These are phyloP conservation scores for Linum trigynum DNA, from an alignment of 345 rosid genomes.

Conservation along the genomic window DNA sequence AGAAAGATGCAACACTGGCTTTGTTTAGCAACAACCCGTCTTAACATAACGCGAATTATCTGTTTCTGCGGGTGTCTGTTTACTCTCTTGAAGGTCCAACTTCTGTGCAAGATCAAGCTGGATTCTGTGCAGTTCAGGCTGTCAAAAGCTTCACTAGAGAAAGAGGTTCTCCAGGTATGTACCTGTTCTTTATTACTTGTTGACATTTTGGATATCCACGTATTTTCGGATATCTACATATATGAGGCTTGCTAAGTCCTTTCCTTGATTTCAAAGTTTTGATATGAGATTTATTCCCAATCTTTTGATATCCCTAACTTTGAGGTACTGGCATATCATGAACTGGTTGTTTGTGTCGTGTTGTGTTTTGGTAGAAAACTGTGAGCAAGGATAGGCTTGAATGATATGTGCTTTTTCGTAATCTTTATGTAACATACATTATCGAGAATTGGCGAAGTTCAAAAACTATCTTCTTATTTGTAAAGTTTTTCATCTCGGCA, in stretches of 20 bases:
- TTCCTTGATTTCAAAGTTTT: not conserved
- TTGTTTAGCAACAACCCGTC: not conserved
- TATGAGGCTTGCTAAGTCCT: not conserved
- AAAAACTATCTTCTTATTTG: not conserved
- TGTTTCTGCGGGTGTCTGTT: not conserved
- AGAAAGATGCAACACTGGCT: not conserved
- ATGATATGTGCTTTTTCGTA: not conserved
- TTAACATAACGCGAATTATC: not conserved
- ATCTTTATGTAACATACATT: not conserved
- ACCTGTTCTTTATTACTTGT: not conserved
- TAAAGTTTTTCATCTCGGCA: conserved; percentile 22
- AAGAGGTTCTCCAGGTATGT: conserved; percentile 24
- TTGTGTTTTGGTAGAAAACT: not conserved
- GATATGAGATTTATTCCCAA: not conserved
- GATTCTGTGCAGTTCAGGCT: conserved; percentile 25
- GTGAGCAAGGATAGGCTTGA: not conserved
- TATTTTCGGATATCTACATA: not conserved
- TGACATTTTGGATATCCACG: not conserved
- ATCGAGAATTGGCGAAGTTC: not conserved
- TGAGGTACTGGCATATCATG: not conserved
- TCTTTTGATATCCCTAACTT: not conserved
- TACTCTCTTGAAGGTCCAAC: conserved; percentile 15
- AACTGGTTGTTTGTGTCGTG: not conserved
- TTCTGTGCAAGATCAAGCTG: conserved; percentile 23
- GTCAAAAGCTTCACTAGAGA: conserved; percentile 24